These are phyloP conservation scores for Phytophthora tubulina DNA, from an alignment of 352 stramenopile species.

Conservation along the genomic window DNA sequence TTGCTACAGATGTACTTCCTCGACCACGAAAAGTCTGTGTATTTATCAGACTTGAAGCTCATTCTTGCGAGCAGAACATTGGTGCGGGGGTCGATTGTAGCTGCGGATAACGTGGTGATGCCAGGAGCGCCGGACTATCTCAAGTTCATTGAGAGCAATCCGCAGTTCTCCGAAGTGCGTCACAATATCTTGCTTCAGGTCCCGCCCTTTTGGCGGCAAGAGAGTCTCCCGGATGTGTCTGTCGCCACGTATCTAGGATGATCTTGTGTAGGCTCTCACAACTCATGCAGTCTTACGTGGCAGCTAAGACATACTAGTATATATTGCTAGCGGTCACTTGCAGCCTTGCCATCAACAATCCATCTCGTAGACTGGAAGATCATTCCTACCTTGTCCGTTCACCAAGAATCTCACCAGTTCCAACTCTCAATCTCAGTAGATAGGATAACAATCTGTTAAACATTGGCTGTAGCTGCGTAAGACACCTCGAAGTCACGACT, in stretches of 20 bases:
- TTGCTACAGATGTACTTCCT: slow-evolving; percentile 47
- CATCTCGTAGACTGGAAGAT: no score
- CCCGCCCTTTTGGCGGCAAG: neutral
- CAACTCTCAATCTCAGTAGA: no score
- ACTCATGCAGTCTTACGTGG: no score
- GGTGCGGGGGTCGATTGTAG: slow-evolving; percentile 46
- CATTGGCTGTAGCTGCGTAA: neutral
- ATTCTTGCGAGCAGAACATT: slow-evolving; percentile 53
- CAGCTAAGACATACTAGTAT: no score
- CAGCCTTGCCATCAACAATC: no score
- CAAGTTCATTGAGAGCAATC: slow-evolving; percentile 48
- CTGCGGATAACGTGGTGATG: slow-evolving; percentile 58
- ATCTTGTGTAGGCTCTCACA: neutral
- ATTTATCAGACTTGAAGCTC: slow-evolving; percentile 56
- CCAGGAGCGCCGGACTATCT: slow-evolving; percentile 58
- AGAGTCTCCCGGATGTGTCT: neutral
- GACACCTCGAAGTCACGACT: neutral
- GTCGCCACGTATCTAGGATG: neutral
- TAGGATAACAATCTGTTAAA: no score
- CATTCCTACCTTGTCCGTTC: no score
- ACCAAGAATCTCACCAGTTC: no score
- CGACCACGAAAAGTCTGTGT: slow-evolving; percentile 60
- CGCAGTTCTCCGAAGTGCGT: slow-evolving; percentile 46
- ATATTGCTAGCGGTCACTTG: no score
- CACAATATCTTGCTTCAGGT: slow-evolving; percentile 10